Evolutionary conservation across 495 filamentous ascomycete genomes (phyloP).

Genomic region (Jackrogersella multiformis): DNA sequence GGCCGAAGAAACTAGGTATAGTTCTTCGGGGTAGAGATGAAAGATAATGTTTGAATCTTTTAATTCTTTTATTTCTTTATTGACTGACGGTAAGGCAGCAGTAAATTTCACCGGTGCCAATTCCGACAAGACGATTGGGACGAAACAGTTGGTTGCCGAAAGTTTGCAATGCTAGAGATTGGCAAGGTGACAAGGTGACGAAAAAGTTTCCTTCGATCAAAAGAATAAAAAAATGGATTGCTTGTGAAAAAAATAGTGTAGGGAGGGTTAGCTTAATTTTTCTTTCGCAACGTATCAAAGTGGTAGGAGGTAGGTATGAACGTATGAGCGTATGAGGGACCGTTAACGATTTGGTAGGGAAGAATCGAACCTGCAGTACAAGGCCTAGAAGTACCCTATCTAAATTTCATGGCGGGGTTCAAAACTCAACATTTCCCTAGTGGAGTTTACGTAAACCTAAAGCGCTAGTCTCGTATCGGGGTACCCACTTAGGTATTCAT

Average conservation of each 20-base stretch:
- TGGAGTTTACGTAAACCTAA: background rate
- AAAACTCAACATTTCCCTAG: background rate
- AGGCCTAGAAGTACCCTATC: conserved; percentile 14
- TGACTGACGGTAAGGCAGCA: conserved; percentile 12
- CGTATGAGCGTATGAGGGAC: conserved; percentile 24
- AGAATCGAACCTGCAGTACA: conserved; percentile 21
- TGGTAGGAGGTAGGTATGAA: too few relatives aligned
- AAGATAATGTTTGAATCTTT: background rate
- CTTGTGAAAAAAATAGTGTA: conserved; percentile 36
- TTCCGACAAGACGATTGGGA: conserved; percentile 20
- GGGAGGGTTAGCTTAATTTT: conserved; percentile 41
- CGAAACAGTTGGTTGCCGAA: conserved; percentile 14
- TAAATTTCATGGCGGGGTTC: conserved; percentile 35
- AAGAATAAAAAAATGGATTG: conserved; percentile 35
- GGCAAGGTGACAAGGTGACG: conserved; percentile 30
- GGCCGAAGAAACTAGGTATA: conserved; percentile 35
- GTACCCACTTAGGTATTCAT: background rate
- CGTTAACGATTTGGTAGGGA: background rate
- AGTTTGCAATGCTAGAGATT: conserved; percentile 30
- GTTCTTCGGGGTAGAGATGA: conserved; percentile 19
- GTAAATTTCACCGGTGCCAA: conserved; percentile 18
- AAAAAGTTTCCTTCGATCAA: conserved; percentile 36
- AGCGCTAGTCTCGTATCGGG: background rate
- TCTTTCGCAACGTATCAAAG: conserved; percentile 22
- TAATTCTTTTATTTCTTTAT: too few relatives aligned